These are phyloP conservation scores for Myriosclerotinia curreyana DNA, from an alignment of 2,329 filamentous ascomycete genomes.

Conservation along the genomic window DNA sequence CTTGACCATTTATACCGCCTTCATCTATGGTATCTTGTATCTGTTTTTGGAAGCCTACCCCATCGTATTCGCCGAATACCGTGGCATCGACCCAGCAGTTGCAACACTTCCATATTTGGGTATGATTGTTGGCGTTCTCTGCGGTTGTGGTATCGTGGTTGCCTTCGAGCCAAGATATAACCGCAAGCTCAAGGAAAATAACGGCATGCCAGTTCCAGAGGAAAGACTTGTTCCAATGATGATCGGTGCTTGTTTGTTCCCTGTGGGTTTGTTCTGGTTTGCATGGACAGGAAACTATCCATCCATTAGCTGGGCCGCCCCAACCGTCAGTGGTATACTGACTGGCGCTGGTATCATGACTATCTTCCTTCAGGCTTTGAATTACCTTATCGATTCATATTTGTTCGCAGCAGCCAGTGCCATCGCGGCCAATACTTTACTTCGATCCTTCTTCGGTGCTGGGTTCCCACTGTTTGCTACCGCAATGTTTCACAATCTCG, in stretches of 20 bases:
- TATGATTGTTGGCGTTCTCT: conserved; percentile 60
- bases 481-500: conserved; percentile 41
- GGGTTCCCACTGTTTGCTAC: conserved; percentile 39
- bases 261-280: conserved; percentile 42
- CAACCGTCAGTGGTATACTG: conserved; percentile 44
- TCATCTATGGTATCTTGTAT: conserved; percentile 52
- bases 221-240: conserved; percentile 44
- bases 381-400: conserved; percentile 30
- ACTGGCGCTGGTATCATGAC: conserved; percentile 60
- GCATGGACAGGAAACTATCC: conserved; percentile 42
- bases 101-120: conserved; percentile 38
- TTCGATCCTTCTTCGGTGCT: conserved; percentile 28
- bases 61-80: conserved; percentile 44
- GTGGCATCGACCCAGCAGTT: conserved; percentile 39
- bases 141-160: conserved; percentile 62
- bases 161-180: conserved; percentile 63
- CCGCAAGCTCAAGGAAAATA: conserved; percentile 41
- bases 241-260: conserved; percentile 42
- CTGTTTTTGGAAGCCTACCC: conserved; percentile 50
- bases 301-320: conserved; percentile 40
- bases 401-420: conserved; percentile 29
- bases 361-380: conserved; percentile 48
- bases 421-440: conserved; percentile 31
- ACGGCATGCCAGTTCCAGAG: conserved; percentile 39
- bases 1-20: conserved; percentile 49